Percentiles rank a stretch among this genome's conserved stretches.
phyloP scores from a whole-genome alignment of 306 rosid genomes.

The Lathyrus sativus region DNA sequence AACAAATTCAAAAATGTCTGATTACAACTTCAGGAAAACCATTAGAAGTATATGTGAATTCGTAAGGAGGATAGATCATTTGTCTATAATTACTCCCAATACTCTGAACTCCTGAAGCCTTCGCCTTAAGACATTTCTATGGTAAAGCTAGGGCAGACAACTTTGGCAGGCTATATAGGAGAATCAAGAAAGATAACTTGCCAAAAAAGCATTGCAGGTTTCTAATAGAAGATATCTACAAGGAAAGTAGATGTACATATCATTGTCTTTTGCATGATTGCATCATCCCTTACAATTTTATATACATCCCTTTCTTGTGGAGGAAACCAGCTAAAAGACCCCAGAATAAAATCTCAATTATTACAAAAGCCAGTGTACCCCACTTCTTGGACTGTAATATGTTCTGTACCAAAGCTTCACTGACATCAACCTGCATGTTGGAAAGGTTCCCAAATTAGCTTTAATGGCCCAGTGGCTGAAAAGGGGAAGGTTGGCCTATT shows the following conservation, averaged over 20 bases:
- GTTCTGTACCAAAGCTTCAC: slow-evolving; percentile 59
- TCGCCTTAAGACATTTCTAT: background rate
- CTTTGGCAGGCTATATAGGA: slow-evolving; percentile 26
- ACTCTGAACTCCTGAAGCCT: background rate
- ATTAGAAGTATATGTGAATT: too few relatives aligned
- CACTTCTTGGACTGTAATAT: slow-evolving; percentile 62
- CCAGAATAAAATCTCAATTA: slow-evolving; percentile 65
- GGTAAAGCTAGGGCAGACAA: slow-evolving; percentile 29
- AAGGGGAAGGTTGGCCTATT: slow-evolving; percentile 21
- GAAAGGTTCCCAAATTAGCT: slow-evolving; percentile 10
- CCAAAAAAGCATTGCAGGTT: slow-evolving; percentile 20
- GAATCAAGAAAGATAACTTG: slow-evolving; percentile 32
- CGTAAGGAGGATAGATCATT: background rate
- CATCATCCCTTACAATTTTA: slow-evolving; percentile 44
- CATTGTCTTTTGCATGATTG: slow-evolving; percentile 26
- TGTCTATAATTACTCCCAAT: background rate
- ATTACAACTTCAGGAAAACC: too few relatives aligned
- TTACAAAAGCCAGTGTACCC: slow-evolving; percentile 71
- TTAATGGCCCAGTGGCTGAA: slow-evolving; percentile 7
- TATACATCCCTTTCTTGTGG: slow-evolving; percentile 61
- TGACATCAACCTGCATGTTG: slow-evolving; percentile 64
- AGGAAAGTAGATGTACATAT: slow-evolving; percentile 10
- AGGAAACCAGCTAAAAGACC: slow-evolving; percentile 59
- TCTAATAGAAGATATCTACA: slow-evolving; percentile 37
- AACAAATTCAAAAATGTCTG: too few relatives aligned